Evolutionary conservation across 140 eudicot genomes (phyloP).

Genomic region (Oenanthe javanica): DNA sequence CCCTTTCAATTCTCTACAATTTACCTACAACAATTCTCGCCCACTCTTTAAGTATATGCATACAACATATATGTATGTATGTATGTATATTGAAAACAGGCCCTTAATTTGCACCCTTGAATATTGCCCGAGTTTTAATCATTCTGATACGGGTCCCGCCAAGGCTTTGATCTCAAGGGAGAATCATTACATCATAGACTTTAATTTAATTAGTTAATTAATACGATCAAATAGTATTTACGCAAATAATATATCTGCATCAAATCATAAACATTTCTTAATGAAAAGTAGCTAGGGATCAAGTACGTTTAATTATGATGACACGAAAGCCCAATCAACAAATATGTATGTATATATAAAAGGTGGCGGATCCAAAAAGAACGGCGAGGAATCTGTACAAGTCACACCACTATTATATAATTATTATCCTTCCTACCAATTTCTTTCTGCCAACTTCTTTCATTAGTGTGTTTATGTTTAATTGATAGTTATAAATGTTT

Average conservation of each 20-base stretch:
- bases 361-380: slow-evolving; percentile 27
- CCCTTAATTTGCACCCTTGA: slow-evolving; percentile 34
- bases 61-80: neutral
- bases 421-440: neutral
- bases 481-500: neutral
- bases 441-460: neutral
- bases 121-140: slow-evolving; percentile 31
- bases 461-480: neutral
- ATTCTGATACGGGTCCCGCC: slow-evolving; percentile 45
- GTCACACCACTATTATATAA: neutral
- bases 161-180: slow-evolving; percentile 61
- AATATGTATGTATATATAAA: neutral
- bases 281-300: too few species aligned
- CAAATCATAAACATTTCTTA: too few species aligned
- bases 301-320: neutral
- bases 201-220: neutral
- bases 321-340: neutral
- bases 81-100: neutral
- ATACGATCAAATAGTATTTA: neutral
- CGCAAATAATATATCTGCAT: neutral
- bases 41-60: neutral
- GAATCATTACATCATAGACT: slow-evolving; percentile 41
- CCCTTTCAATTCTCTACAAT: too few species aligned
- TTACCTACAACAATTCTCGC: neutral
- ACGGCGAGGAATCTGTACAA: slow-evolving; percentile 28